phyloP scores from a whole-genome alignment of 2,329 filamentous ascomycete genomes.

The Sporothrix phasma region DNA sequence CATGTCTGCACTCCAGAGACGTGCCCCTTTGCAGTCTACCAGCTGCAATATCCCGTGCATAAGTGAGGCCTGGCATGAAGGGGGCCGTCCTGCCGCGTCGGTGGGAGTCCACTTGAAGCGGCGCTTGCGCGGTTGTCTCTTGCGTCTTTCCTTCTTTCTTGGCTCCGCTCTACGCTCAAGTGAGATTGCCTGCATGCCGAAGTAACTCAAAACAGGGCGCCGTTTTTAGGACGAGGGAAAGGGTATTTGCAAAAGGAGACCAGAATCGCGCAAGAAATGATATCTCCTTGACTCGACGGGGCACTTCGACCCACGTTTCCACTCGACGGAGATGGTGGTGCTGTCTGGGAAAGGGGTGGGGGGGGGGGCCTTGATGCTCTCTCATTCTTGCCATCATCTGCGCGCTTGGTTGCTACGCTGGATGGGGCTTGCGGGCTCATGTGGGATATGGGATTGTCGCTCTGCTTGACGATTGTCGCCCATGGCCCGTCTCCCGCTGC shows the following conservation, averaged over 20 bases:
- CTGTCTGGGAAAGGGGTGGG: not conserved
- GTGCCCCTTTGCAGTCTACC: not conserved
- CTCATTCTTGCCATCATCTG: conserved; percentile 5
- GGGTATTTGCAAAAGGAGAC: not conserved
- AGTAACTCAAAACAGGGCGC: not conserved
- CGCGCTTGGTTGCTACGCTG: not conserved
- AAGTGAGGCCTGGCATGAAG: not conserved
- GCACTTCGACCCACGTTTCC: not conserved
- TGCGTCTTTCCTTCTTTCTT: not conserved
- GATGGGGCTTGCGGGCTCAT: not conserved
- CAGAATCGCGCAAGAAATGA: too few relatives aligned
- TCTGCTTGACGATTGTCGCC: not conserved
- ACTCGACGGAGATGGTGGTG: not conserved
- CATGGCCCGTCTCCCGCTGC: not conserved
- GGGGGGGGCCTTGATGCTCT: not conserved
- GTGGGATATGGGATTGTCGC: conserved; percentile 5
- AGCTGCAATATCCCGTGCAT: not conserved
- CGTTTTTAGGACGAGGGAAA: not conserved
- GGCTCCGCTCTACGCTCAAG: not conserved
- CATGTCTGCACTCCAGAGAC: not conserved
- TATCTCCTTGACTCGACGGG: not conserved
- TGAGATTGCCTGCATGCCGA: conserved; percentile 1
- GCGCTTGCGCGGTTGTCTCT: not conserved
- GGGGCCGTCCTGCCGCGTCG: not conserved
- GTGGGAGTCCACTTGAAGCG: not conserved